Conservation (phyloP, 495 filamentous ascomycete genomes). For the Tuber calosporum region DNA sequence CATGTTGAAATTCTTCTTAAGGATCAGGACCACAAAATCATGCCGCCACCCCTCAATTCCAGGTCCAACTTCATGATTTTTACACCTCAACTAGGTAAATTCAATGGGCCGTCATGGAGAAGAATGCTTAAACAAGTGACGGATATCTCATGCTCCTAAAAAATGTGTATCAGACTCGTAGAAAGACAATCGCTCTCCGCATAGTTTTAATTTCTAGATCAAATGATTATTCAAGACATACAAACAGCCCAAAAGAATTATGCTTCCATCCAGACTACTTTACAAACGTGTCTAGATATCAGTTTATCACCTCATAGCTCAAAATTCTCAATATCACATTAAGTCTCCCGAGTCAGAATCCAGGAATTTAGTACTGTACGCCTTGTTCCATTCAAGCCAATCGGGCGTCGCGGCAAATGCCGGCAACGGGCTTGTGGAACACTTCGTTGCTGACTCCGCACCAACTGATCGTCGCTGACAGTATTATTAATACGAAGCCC, state of each 20-base stretch:
- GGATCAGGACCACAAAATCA: background rate
- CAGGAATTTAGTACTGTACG: background rate
- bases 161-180: background rate
- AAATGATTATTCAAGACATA: background rate
- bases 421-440: background rate
- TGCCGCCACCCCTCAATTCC: background rate
- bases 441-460: background rate
- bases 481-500: background rate
- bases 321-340: background rate
- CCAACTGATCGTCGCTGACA: background rate
- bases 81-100: background rate
- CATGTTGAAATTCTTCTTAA: background rate
- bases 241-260: background rate
- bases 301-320: background rate
- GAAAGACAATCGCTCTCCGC: background rate
- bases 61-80: background rate
- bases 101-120: background rate
- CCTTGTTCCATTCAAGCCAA: background rate
- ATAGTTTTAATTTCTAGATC: background rate
- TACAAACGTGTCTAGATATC: background rate
- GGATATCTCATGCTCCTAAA: background rate
- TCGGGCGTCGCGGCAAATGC: background rate
- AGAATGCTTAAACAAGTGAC: slow-evolving; percentile 15
- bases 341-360: background rate
- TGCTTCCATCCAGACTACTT: background rate